Evolutionary conservation across 441 rosid species (phyloP).

Genomic region (Erysimum cheiri): DNA sequence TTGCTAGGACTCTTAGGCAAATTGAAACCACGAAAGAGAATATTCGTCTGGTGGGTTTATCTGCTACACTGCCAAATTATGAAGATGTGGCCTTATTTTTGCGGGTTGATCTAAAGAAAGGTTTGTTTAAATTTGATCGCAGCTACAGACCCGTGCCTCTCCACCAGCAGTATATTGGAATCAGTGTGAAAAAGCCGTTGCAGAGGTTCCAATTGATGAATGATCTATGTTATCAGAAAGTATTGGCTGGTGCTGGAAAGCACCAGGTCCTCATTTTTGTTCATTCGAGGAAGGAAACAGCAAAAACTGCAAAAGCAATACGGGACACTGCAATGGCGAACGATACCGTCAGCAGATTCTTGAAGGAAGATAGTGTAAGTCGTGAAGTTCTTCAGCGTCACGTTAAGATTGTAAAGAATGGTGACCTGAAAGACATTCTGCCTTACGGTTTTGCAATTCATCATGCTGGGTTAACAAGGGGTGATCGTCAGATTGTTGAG

Average conservation of each 20-base stretch:
- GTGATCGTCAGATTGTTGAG: slow-evolving; percentile 88
- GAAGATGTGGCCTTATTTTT: slow-evolving; percentile 92
- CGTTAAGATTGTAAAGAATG: slow-evolving; percentile 72
- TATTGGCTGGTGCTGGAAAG: slow-evolving; percentile 87
- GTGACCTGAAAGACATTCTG: slow-evolving; percentile 82
- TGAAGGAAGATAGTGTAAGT: slow-evolving; percentile 89
- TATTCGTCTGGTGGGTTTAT: slow-evolving; percentile 90
- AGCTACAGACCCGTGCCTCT: slow-evolving; percentile 97
- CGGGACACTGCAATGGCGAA: slow-evolving; percentile 85
- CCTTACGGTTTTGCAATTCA: slow-evolving; percentile 97
- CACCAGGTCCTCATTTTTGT: slow-evolving; percentile 97
- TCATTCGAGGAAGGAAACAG: slow-evolving; percentile 97
- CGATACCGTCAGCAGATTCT: slow-evolving; percentile 80
- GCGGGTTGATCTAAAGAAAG: slow-evolving; percentile 70
- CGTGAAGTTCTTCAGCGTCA: slow-evolving; percentile 80
- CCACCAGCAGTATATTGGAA: slow-evolving; percentile 86
- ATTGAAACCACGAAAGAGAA: slow-evolving; percentile 92
- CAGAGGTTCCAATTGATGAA: slow-evolving; percentile 99
- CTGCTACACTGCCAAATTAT: slow-evolving; percentile 93
- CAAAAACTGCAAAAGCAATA: slow-evolving; percentile 91
- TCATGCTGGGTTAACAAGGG: slow-evolving; percentile 93
- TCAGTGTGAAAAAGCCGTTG: slow-evolving; percentile 84
- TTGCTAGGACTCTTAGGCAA: slow-evolving; percentile 93
- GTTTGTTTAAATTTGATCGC: slow-evolving; percentile 87
- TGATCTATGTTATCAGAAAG: slow-evolving; percentile 92